Base-by-base conservation (phyloP, 306 rosid genomes). In the Sphenostylis stenocarpa region DNA sequence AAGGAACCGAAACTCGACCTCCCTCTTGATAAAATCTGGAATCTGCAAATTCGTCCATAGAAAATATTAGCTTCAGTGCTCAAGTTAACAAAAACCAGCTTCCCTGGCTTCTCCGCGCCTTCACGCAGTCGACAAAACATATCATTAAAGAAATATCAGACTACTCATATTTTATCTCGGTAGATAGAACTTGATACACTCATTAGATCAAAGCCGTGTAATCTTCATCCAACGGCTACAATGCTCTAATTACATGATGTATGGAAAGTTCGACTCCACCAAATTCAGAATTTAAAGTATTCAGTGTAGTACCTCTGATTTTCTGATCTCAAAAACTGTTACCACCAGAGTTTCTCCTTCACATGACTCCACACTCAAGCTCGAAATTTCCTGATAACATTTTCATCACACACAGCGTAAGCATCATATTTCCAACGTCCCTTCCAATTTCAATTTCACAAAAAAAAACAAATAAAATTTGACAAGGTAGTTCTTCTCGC, bases 1-100 rank as follows among this genome's bases (percentile, higher is more conserved):
- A 24, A 94, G 95, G 75, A 94, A 94, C 72, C 96, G 96, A 83
- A 92, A 94, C 78, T 94, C 97, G 48, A 88, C 79, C 86, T 94
- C 97, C 85, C 98, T 94, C 82, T 82, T 74, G 71, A 94, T 87
- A 68, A 69, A 94, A 76, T 97, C 91, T 26, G 98, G 96, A 88
- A 94, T 90, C 98, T 94, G 87, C 33, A 29, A 78, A 62, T 67
- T 52, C 63, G 79, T 48, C 82, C 70, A 17, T 1, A 72, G 10
- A 31, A 31, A 31, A 52, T 7, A 21, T 82, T 52, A 85, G 80
- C 48, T 64, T n/a, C 15, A 21, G 6, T 13, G 39, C 63, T 67
- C 47, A 28, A 67, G 63, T 60, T 51, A 75, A 67, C 31, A 53
- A 41, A 38, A 82, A 51, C 20, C 38, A 12, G 7, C 23, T 56